These are phyloP conservation scores for Neonectria faginata DNA, from an alignment of 2,329 filamentous ascomycete species.

Conservation along the genomic window DNA sequence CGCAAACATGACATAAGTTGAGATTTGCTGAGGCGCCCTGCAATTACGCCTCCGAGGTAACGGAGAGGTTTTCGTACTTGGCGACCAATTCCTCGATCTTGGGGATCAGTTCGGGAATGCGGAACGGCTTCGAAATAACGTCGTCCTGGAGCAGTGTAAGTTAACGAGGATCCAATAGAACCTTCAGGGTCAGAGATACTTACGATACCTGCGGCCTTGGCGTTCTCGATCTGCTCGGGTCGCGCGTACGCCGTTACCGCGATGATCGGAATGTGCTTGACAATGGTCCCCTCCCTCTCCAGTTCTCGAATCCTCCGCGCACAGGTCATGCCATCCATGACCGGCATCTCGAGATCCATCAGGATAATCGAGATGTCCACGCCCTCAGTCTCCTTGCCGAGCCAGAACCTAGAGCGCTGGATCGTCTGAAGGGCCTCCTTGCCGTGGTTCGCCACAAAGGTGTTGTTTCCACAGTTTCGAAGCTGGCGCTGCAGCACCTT, in stretches of 20 bases:
- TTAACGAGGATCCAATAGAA: background rate
- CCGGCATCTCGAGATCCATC: conserved; percentile 87
- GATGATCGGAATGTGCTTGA: conserved; percentile 78
- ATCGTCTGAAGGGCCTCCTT: conserved; percentile 71
- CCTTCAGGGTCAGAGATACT: conserved; percentile 47
- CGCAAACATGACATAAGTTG: conserved; percentile 10
- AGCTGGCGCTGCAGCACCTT: conserved; percentile 72
- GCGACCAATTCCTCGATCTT: conserved; percentile 71
- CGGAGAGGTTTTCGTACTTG: conserved; percentile 53
- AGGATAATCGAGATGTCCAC: conserved; percentile 74
- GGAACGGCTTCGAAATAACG: conserved; percentile 84
- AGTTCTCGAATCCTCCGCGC: conserved; percentile 76
- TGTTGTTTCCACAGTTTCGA: conserved; percentile 69
- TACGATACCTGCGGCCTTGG: conserved; percentile 79
- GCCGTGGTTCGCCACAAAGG: conserved; percentile 73
- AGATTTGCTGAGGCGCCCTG: conserved; percentile 5
- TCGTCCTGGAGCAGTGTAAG: conserved; percentile 66
- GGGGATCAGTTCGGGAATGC: conserved; percentile 76
- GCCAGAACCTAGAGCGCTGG: conserved; percentile 67
- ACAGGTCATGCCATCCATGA: conserved; percentile 85
- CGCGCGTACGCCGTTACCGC: conserved; percentile 87
- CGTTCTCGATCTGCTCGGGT: conserved; percentile 77
- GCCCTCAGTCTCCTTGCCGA: conserved; percentile 58
- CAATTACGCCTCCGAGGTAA: conserved; percentile 31
- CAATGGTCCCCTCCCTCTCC: conserved; percentile 71